phyloP scores from a whole-genome alignment of 352 stramenopile genomes.

The Phytophthora colocasiae region DNA sequence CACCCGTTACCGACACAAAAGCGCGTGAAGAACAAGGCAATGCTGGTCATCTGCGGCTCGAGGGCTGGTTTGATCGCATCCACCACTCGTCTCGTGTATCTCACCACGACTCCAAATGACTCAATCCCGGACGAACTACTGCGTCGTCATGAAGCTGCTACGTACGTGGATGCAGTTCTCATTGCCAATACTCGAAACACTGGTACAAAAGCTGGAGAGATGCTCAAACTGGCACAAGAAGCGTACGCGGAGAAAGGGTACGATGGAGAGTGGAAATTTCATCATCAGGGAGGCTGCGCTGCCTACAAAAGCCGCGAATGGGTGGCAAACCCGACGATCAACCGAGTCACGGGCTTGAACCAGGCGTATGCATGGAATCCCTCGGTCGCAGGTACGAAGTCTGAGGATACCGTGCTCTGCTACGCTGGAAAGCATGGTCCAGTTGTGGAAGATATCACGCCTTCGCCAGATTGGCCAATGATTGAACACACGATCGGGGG shows the following conservation, averaged over 20 bases:
- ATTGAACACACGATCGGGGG: slow-evolving; percentile 61
- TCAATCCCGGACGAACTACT: slow-evolving; percentile 52
- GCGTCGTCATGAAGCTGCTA: slow-evolving; percentile 66
- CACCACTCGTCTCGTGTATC: slow-evolving; percentile 71
- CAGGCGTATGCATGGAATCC: slow-evolving; percentile 80
- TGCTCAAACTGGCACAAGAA: slow-evolving; percentile 64
- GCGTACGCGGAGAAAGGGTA: slow-evolving; percentile 68
- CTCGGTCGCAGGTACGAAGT: slow-evolving; percentile 76
- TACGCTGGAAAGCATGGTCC: slow-evolving; percentile 30
- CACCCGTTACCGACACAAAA: slow-evolving; percentile 79
- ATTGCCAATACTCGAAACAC: slow-evolving; percentile 49
- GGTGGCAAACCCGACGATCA: slow-evolving; percentile 60
- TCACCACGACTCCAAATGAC: slow-evolving; percentile 48
- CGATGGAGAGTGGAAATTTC: slow-evolving; percentile 64
- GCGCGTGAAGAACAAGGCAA: slow-evolving; percentile 72
- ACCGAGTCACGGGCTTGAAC: slow-evolving; percentile 47
- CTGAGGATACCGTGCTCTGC: slow-evolving; percentile 73
- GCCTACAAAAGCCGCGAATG: slow-evolving; percentile 80
- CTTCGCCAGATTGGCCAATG: slow-evolving; percentile 56
- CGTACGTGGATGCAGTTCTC: slow-evolving; percentile 71
- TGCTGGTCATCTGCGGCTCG: slow-evolving; percentile 80
- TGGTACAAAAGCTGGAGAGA: slow-evolving; percentile 43
- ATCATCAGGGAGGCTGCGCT: slow-evolving; percentile 71
- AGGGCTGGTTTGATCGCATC: slow-evolving; percentile 69
- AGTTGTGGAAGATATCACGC: slow-evolving; percentile 65